These are phyloP conservation scores for Phytophthora colocasiae DNA, from an alignment of 352 stramenopile species.

Conservation along the genomic window DNA sequence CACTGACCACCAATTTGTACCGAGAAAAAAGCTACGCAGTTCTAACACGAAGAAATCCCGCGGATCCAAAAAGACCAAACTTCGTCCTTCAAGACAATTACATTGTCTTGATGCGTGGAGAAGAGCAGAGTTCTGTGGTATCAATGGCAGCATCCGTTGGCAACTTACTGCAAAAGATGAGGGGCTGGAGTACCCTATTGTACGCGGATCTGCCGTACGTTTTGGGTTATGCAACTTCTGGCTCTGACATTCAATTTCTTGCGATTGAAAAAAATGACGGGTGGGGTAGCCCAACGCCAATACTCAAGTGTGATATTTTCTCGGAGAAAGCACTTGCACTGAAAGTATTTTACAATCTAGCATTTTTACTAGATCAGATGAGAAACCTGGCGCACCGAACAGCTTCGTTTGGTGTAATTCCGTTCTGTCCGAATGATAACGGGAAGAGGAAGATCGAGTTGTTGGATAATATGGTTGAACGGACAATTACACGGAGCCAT, in stretches of 20 bases:
- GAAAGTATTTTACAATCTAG: slow-evolving; percentile 15
- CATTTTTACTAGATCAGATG: slow-evolving; percentile 10
- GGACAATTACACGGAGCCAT: slow-evolving; percentile 1
- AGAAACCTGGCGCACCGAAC: neutral
- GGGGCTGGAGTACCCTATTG: no score
- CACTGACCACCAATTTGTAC: no score
- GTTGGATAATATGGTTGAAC: slow-evolving; percentile 2
- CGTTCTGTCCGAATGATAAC: slow-evolving; percentile 12
- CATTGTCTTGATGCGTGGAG: no score
- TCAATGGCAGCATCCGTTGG: no score
- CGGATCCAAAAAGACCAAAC: no score
- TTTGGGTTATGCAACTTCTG: neutral
- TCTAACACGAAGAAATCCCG: no score
- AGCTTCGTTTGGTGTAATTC: neutral
- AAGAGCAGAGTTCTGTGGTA: no score
- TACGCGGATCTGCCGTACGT: no score
- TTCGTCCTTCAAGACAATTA: no score
- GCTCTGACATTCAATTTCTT: neutral
- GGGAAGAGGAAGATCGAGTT: slow-evolving; percentile 3
- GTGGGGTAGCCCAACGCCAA: neutral
- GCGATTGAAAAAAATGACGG: slow-evolving; percentile 9
- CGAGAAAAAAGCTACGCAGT: no score
- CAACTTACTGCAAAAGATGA: no score
- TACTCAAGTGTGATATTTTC: neutral
- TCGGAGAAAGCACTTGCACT: neutral